Percentiles rank a stretch among this genome's conserved stretches.
These are phyloP conservation scores for Spizellomyces sp. DNA, from an alignment of 192 early-diverging fungal species.

Conservation along the genomic window DNA sequence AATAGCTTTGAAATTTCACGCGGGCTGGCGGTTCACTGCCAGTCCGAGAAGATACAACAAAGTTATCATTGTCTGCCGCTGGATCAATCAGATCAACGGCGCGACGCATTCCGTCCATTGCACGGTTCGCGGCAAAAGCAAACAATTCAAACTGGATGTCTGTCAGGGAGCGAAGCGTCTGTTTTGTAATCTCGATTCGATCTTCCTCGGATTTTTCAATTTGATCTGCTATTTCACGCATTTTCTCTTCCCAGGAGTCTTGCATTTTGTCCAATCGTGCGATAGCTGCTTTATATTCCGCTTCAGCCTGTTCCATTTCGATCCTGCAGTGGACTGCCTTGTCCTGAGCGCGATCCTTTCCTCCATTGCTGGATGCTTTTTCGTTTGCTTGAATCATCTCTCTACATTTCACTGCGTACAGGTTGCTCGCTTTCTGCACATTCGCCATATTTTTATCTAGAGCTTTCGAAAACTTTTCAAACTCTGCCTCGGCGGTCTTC, in stretches of 20 bases:
- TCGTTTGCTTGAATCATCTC: background rate
- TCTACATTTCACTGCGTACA: background rate
- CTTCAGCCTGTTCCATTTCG: background rate
- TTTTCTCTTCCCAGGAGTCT: background rate
- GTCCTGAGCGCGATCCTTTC: background rate
- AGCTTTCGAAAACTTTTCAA: background rate
- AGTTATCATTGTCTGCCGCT: background rate
- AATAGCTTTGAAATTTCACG: background rate
- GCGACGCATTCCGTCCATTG: background rate
- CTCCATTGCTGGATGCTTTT: background rate
- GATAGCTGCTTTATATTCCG: background rate
- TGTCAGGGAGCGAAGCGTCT: background rate
- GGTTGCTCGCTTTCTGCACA: background rate
- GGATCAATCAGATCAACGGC: background rate
- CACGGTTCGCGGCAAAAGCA: background rate
- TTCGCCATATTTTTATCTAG: background rate
- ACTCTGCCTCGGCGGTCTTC: background rate
- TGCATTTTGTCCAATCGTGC: conserved; percentile 1
- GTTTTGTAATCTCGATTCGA: background rate
- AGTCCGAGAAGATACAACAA: background rate
- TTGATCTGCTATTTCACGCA: background rate
- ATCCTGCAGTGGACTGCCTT: background rate
- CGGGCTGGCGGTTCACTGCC: background rate
- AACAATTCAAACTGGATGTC: conserved; percentile 3
- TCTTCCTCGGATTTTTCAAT: background rate